A percentile compares a stretch with the other conserved stretches of the same genome.
phyloP scores from a whole-genome alignment of 306 rosid species.

The Cicer yamashitae region DNA sequence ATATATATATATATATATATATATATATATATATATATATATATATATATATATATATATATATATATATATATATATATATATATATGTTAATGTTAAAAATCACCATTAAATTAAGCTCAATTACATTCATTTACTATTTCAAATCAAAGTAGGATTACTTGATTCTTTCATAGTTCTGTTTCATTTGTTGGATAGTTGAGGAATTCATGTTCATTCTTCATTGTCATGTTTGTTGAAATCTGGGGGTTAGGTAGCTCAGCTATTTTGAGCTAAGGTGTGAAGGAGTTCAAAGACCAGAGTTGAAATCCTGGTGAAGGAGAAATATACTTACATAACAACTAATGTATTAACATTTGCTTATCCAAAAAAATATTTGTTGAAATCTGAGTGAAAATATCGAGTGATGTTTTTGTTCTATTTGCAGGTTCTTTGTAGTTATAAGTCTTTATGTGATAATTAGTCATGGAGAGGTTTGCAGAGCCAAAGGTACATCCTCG shows the following conservation, averaged over 20 bases:
- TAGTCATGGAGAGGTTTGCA: conserved; percentile 78
- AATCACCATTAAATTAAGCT: neutral
- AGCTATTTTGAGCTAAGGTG: too few relatives aligned
- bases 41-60: too few relatives aligned
- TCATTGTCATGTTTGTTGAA: conserved; percentile 36
- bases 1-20: too few relatives aligned
- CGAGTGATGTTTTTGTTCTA: conserved; percentile 39
- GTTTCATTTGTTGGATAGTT: neutral
- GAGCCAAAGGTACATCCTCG: conserved; percentile 67
- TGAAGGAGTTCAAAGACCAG: too few relatives aligned
- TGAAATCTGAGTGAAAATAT: conserved; percentile 33
- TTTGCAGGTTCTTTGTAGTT: conserved; percentile 58
- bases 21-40: too few relatives aligned
- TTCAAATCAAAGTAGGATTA: conserved; percentile 20
- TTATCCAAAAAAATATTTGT: neutral
- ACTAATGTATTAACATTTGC: too few relatives aligned
- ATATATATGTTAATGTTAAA: too few relatives aligned
- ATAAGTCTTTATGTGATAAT: conserved; percentile 52
- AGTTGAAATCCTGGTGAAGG: too few relatives aligned
- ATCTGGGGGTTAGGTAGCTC: conserved; percentile 5
- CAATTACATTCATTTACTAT: conserved; percentile 1
- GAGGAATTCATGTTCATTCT: conserved; percentile 27
- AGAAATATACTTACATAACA: too few relatives aligned
- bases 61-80: too few relatives aligned
- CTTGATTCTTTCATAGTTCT: conserved; percentile 16